Conservation (phyloP, 306 rosid genomes). For the Trichosanthes truncata region DNA sequence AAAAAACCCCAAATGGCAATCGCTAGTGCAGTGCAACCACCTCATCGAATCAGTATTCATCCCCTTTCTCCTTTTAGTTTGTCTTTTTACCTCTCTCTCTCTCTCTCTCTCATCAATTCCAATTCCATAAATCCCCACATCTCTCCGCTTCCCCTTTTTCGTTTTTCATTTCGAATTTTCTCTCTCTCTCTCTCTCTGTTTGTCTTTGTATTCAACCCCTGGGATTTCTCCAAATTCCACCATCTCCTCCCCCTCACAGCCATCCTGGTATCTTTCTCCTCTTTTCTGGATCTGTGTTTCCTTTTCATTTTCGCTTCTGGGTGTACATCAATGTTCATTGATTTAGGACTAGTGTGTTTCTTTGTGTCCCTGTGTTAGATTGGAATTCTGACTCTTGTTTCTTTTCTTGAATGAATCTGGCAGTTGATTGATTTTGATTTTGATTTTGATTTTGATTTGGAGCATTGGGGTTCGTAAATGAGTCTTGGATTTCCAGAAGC, state of each 20-base stretch:
- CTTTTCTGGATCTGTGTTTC: not conserved
- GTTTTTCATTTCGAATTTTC: not conserved
- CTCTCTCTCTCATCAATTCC: not conserved
- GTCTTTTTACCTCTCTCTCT: not conserved
- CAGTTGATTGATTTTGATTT: not conserved
- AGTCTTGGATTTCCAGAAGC: not conserved
- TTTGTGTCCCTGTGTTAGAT: too few relatives aligned
- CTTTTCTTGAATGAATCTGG: not conserved
- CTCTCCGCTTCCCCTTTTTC: not conserved
- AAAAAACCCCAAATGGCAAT: not conserved
- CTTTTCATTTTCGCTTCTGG: not conserved
- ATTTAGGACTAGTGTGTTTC: too few relatives aligned
- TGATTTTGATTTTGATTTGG: not conserved
- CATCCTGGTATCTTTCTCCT: too few relatives aligned
- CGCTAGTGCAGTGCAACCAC: too few relatives aligned
- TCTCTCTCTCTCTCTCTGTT: not conserved
- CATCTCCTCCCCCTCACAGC: not conserved
- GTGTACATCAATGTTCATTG: too few relatives aligned
- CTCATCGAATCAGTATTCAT: slow-evolving; percentile 5
- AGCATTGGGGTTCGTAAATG: not conserved
- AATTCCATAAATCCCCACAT: not conserved
- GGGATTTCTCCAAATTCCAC: too few relatives aligned
- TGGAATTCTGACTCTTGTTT: too few relatives aligned
- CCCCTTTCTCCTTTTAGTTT: not conserved
- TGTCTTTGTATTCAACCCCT: too few relatives aligned